Evolutionary conservation across 176 grass and related monocot genomes (phyloP).

Genomic region (Puya raimondii): DNA sequence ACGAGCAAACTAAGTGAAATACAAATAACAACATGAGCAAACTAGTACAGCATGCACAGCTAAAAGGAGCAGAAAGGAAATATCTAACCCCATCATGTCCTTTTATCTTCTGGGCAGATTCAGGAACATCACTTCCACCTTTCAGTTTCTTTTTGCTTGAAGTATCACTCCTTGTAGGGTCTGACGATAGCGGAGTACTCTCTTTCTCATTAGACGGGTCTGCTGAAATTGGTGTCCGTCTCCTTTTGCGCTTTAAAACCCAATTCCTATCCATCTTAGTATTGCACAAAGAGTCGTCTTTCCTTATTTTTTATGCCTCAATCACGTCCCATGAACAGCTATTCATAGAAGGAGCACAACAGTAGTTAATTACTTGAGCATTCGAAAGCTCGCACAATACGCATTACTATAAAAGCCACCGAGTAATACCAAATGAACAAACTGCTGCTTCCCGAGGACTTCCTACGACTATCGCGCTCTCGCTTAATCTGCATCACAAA

Average conservation of each 20-base stretch:
- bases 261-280: constrained; percentile 58
- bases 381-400: too few relatives aligned
- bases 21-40: not conserved
- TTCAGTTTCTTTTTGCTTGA: constrained; percentile 55
- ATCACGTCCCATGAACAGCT: too few relatives aligned
- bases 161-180: constrained; percentile 28
- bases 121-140: constrained; percentile 35
- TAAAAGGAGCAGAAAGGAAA: constrained; percentile 23
- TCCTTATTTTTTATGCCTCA: constrained; percentile 58
- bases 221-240: constrained; percentile 50
- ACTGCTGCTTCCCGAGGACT: too few relatives aligned
- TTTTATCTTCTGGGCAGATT: constrained; percentile 56
- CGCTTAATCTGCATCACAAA: too few relatives aligned
- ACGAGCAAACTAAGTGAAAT: too few relatives aligned
- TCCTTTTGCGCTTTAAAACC: constrained; percentile 84
- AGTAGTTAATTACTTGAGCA: too few relatives aligned
- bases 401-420: too few relatives aligned
- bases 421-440: too few relatives aligned
- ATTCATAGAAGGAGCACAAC: too few relatives aligned
- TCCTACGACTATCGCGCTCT: too few relatives aligned
- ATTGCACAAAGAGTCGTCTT: constrained; percentile 62
- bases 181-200: constrained; percentile 35
- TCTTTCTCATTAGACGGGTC: constrained; percentile 62
- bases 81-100: constrained; percentile 83
- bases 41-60: constrained; percentile 5